Conservation (phyloP, 768 basidiomycete genomes). For the Podaxis carcinomalis region DNA sequence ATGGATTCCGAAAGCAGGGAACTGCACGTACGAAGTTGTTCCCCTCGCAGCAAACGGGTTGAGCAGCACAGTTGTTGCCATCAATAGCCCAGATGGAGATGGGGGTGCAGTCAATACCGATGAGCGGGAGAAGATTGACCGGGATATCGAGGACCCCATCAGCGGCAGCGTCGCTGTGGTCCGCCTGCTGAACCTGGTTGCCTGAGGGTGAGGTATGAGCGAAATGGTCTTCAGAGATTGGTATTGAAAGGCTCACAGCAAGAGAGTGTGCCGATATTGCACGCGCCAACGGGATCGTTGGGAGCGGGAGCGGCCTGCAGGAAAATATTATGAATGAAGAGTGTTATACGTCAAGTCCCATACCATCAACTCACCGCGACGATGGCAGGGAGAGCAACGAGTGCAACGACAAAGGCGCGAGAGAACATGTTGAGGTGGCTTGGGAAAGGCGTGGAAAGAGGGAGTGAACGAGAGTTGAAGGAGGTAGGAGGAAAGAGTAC, state of each 20-base stretch:
- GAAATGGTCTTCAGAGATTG: background rate
- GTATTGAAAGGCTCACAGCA: background rate
- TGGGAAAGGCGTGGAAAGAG: background rate
- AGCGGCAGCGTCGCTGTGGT: no score
- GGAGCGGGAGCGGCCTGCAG: background rate
- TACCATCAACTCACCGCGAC: conserved; percentile 1
- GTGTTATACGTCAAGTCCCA: background rate
- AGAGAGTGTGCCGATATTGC: conserved; percentile 2
- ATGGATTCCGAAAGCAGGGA: background rate
- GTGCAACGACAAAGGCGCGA: conserved; percentile 11
- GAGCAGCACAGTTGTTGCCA: conserved; percentile 5
- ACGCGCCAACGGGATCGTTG: background rate
- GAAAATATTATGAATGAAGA: background rate
- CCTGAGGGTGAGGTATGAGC: background rate
- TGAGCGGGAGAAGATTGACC: background rate
- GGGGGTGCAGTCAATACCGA: conserved; percentile 4
- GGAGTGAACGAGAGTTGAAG: background rate
- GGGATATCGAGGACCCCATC: background rate
- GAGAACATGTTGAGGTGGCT: conserved; percentile 12
- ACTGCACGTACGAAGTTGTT: conserved; percentile 2
- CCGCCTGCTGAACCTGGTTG: background rate
- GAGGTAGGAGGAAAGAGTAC: background rate
- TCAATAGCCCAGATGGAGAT: background rate
- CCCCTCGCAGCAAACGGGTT: conserved; percentile 7
- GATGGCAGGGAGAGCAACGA: conserved; percentile 4